Conservation (phyloP, 1,284 basidiomycete genomes). For the Peniophora sp. region DNA sequence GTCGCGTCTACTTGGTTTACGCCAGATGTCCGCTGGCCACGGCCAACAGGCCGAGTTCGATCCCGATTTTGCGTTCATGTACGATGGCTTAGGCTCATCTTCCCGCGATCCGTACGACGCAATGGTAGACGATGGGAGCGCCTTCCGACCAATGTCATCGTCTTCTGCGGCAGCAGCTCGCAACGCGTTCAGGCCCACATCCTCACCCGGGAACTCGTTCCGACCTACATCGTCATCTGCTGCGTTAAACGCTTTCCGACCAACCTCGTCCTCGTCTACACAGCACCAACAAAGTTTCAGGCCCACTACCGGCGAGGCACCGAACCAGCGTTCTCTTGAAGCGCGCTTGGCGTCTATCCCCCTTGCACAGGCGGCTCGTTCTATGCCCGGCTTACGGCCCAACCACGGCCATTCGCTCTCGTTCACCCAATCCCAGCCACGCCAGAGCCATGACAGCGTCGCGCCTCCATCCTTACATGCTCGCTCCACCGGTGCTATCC, state of each 20-base stretch:
- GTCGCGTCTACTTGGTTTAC: neutral
- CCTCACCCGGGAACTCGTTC: neutral
- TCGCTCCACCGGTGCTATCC: neutral
- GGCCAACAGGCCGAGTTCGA: neutral
- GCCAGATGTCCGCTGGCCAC: neutral
- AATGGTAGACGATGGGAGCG: neutral
- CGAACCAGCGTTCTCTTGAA: too few species aligned
- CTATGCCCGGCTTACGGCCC: neutral
- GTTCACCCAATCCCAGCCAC: neutral
- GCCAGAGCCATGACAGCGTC: neutral
- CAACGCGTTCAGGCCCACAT: neutral
- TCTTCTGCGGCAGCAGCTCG: neutral
- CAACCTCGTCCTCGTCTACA: neutral
- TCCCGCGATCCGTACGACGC: neutral
- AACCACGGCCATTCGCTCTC: neutral
- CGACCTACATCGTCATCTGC: neutral
- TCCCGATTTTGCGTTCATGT: neutral
- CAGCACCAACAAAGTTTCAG: neutral
- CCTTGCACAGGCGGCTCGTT: too few species aligned
- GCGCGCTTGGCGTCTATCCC: too few species aligned
- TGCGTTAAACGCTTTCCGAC: neutral
- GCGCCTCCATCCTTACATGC: neutral
- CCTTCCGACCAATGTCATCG: neutral
- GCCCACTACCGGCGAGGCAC: neutral
- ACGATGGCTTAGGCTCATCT: neutral